A percentile compares a stretch with the other conserved stretches of the same genome.
Conservation (phyloP, 2,329 filamentous ascomycete genomes). For the Fusarium acutatum region DNA sequence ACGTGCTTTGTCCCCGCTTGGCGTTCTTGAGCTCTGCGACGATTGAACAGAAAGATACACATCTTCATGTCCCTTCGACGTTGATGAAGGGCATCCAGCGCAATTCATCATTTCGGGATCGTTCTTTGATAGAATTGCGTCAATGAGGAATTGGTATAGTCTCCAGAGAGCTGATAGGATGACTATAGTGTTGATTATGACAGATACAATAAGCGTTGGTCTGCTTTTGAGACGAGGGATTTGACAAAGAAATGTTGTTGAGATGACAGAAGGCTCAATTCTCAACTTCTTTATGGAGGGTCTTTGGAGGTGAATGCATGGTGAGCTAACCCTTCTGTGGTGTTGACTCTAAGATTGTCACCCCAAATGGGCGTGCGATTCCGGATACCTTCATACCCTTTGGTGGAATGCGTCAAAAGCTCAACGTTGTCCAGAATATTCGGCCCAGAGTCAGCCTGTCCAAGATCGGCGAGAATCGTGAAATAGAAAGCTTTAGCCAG, state of each 20-base stretch:
- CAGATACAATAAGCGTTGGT: background rate
- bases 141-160: background rate
- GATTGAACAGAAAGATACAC: background rate
- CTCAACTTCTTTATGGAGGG: background rate
- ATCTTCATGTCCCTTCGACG: too few species aligned
- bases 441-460: accelerated
- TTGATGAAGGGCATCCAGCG: too few species aligned
- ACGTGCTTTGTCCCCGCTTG: background rate
- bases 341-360: background rate
- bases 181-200: background rate
- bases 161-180: background rate
- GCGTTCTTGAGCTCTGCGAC: background rate
- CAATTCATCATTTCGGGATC: background rate
- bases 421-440: background rate
- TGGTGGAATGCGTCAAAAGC: background rate
- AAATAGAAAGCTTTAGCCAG: background rate
- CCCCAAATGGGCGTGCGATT: background rate
- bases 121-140: background rate
- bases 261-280: background rate
- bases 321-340: background rate
- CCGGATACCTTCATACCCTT: background rate
- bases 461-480: background rate
- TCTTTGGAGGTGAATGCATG: background rate
- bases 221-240: background rate
- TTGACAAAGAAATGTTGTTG: background rate